A percentile compares a stretch with the other conserved stretches of the same genome.
Conservation (phyloP, 2,329 filamentous ascomycete species). For the Colletotrichum scovillei region DNA sequence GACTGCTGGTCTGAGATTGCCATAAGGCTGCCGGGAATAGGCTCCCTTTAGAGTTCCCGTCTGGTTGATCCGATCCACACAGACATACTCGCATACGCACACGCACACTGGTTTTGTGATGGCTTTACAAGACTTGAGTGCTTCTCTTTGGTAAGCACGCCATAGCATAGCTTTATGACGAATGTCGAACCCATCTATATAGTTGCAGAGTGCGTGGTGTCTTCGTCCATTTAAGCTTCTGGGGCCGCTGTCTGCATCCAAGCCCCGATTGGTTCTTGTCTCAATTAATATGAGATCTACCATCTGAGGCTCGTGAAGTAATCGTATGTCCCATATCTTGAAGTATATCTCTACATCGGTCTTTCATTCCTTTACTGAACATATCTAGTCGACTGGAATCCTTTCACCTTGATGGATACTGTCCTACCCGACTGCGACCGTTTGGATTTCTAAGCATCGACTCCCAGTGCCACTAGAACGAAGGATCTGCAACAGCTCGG, state of each 20-base stretch:
- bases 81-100: background rate
- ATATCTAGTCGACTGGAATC: no score
- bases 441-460: background rate
- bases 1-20: no score
- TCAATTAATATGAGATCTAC: background rate
- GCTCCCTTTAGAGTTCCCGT: background rate
- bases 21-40: background rate
- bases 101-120: background rate
- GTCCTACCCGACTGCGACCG: background rate
- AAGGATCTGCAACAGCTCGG: constrained; percentile 2
- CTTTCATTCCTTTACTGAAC: background rate
- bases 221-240: constrained; percentile 23
- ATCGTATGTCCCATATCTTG: background rate
- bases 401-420: background rate
- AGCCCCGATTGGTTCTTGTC: constrained; percentile 21
- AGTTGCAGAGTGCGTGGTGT: background rate
- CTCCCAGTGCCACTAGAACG: no score
- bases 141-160: background rate
- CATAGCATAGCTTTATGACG: constrained; percentile 2
- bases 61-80: background rate
- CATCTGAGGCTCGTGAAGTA: background rate
- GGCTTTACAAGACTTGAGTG: background rate
- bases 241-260: background rate
- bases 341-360: background rate
- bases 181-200: background rate